Conservation (phyloP, 2,329 filamentous ascomycete genomes). For the Geoglossum cookeanum region DNA sequence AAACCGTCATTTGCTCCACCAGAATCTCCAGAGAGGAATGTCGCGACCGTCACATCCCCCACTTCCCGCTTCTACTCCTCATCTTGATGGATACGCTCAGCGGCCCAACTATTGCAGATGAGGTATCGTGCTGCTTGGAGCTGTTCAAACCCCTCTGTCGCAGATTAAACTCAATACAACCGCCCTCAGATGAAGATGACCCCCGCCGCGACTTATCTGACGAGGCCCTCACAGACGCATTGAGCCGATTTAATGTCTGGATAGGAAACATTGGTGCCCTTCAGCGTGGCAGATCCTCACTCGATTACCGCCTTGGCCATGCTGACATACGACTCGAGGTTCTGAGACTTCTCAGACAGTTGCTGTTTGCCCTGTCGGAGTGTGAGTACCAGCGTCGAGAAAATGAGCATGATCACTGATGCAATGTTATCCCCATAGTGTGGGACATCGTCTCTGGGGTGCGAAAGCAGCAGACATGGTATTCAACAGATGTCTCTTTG, state of each 20-base stretch:
- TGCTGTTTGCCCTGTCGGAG: background rate
- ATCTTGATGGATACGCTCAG: too few relatives aligned
- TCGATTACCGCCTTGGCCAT: background rate
- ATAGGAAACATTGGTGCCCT: background rate
- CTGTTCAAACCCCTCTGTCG: too few relatives aligned
- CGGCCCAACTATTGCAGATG: too few relatives aligned
- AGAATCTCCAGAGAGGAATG: too few relatives aligned
- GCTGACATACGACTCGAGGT: background rate
- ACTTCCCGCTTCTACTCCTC: too few relatives aligned
- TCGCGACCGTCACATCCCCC: too few relatives aligned
- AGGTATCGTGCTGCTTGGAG: too few relatives aligned
- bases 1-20: too few relatives aligned
- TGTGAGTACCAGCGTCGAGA: too few relatives aligned
- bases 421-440: background rate
- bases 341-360: background rate
- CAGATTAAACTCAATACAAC: background rate
- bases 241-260: background rate
- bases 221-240: background rate
- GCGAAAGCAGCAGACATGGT: background rate
- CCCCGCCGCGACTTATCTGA: too few relatives aligned
- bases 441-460: background rate
- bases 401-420: too few relatives aligned
- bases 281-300: background rate
- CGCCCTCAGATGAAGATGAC: background rate
- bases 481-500: background rate